A percentile compares a stretch with the other conserved stretches of the same genome.
Evolutionary conservation across 148 eudicot species (phyloP).

Genomic region (Vaccinium darrowii): DNA sequence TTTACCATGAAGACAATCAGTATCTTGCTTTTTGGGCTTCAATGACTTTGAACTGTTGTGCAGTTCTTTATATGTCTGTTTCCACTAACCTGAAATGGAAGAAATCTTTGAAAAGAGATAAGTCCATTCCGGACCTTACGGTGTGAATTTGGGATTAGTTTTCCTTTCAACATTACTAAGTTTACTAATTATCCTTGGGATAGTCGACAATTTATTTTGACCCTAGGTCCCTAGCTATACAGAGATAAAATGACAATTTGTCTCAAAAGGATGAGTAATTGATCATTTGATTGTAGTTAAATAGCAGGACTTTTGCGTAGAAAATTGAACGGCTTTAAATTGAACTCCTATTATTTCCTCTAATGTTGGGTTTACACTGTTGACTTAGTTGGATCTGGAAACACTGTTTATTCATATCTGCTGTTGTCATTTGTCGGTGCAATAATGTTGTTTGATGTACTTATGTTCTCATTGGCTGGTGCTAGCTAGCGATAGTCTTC

Average conservation of each 20-base stretch:
- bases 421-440: neutral
- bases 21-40: conserved; percentile 7
- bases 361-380: neutral
- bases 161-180: neutral
- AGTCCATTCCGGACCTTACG: neutral
- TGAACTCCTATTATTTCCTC: conserved; percentile 5
- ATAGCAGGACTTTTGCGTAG: neutral
- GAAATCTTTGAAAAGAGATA: neutral
- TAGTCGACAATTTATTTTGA: neutral
- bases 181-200: neutral
- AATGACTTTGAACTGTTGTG: neutral
- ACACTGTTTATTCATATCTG: neutral
- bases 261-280: neutral
- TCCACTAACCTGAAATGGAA: conserved; percentile 4
- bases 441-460: neutral
- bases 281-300: neutral
- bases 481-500: neutral
- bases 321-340: neutral
- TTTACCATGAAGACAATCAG: neutral
- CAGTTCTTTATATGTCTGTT: neutral
- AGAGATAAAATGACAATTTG: neutral
- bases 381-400: conserved; percentile 5
- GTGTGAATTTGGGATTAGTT: neutral
- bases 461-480: conserved; percentile 3
- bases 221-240: neutral